Base-by-base conservation (phyloP, 2,329 filamentous ascomycete species). In the Ophiostoma triangulosporum region DNA sequence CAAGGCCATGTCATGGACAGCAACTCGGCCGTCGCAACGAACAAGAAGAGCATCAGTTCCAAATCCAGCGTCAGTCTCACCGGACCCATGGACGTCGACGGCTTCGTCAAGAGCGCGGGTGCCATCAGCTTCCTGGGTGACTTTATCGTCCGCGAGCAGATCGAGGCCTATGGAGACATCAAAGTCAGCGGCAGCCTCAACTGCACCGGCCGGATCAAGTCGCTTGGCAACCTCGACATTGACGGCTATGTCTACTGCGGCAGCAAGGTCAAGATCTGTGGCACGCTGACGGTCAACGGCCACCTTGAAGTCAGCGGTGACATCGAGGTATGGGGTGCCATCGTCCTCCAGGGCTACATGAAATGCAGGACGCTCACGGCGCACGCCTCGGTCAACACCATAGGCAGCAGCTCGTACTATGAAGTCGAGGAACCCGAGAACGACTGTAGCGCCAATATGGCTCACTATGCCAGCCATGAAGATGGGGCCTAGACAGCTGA, bases 151-250 rank as follows among this genome's bases (percentile, higher is more conserved):
- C 62, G 63, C 4, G 71, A 72, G 29, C 67, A 66, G 51, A 65
- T 75, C 29, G 71, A 75, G 56, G 72, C 71, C 11, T 75, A 74
- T 50, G 71, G 71, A 3, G 62, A 64, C 52, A 66, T 75, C 35
- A 64, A 65, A 4, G 64, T 74, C 27, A 65, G 66, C 17, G 72
- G 72, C 33, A 70, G 63, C 49, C 56, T 74, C 55, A 68, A 62
- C 14, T 73, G 70, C 43, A 46, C 24, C n/a, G 15, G 29, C 43
- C 15, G 26, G 48, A 64, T 75, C 56, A 73, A 73, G 57, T 70
- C 70, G 1, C 72, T 72, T 49, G 72, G 71, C 6, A 73, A 73
- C 57, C 69, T 75, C 20, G 60, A 65, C 43, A 62, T 74, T 38
- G 64, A 60, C 15, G 72, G 72, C 40, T 67, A 63, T 51, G 63